Base-by-base conservation (phyloP, 805 yeast species). In the Starmerella bombi region DNA sequence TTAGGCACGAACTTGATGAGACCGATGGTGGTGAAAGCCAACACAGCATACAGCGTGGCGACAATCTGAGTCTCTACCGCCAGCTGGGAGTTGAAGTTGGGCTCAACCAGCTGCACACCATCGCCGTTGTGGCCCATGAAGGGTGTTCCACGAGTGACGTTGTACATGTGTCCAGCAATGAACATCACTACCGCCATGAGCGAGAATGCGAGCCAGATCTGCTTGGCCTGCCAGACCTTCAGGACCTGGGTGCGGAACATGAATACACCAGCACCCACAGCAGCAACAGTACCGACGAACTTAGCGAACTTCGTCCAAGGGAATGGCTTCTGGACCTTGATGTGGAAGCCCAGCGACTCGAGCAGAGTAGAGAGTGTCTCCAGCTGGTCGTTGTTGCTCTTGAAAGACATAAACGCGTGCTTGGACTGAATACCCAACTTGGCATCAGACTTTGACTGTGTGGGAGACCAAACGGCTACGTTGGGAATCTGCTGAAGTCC, bases 91-190 rank as follows among this genome's bases (percentile, higher is more conserved):
- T 78, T 81, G 53, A 80, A 85, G 27, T 84, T 84, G 4, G 67
- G 64, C 49, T 69, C 69, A 32, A 77, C 65, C 56, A 77, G 81
- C 34, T 61, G 70, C 20, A 65, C 58, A 20, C 56, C 57, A 36
- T 72, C 72, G 28, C 57, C 58, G 33, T 60, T 58, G 33, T 60
- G 58, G 25, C 71, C 71, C 28, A 71, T 65, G 46, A 68, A 64
- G 23, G 69, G 85, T 5, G 77, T 69, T 29, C 71, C 71, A 59
- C 96, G 74, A 48, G 91, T 91, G 50, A 73, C 71, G 59, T 84
- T 86, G 70, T 75, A 91, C 98, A 91, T 91, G 62, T 85, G 80
- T 15, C 98, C 98, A 6, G 88, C 67, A 36, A 72, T 75, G 66
- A 86, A 81, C 50, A 85, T 62, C 44, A 86, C 64, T 28, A 82